Conservation (phyloP, 2,329 filamentous ascomycete genomes). For the Knufia petricola region DNA sequence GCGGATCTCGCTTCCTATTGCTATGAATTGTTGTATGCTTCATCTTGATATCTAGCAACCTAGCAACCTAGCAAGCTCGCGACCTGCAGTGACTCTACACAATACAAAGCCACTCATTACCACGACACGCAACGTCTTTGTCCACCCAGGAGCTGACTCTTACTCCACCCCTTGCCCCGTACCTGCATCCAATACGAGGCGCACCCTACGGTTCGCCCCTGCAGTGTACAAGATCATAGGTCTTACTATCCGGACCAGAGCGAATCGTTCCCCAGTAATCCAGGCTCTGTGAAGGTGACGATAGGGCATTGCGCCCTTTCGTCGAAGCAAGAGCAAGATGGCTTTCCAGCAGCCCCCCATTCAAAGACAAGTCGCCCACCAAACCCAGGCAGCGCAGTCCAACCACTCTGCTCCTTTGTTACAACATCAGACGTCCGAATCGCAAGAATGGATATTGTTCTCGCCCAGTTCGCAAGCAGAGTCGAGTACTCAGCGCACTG, state of each 20-base stretch:
- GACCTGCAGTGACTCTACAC: no score
- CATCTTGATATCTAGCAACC: no score
- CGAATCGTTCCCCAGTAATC: background rate
- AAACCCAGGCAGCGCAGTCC: background rate
- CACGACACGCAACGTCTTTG: no score
- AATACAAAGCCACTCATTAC: no score
- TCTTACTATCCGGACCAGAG: background rate
- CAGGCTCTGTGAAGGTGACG: background rate
- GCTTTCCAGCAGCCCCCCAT: slow-evolving; percentile 9
- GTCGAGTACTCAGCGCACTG: slow-evolving; percentile 58
- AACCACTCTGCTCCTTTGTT: slow-evolving; percentile 12
- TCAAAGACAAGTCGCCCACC: background rate
- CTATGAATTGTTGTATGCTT: no score
- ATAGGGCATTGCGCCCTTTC: slow-evolving; percentile 2
- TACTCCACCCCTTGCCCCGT: no score
- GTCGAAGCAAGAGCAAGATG: slow-evolving; percentile 3
- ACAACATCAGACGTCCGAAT: slow-evolving; percentile 46
- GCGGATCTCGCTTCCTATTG: no score
- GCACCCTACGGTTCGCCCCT: no score
- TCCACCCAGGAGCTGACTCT: no score
- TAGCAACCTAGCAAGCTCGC: no score
- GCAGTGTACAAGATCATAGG: no score
- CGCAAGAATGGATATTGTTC: slow-evolving; percentile 95
- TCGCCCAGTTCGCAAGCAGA: slow-evolving; percentile 55
- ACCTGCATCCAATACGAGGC: no score